Evolutionary conservation across 2,329 filamentous ascomycete species (phyloP), one percentile per base, ranked within the genome.

Genomic region (Cercospora zeae-maydis): DNA sequence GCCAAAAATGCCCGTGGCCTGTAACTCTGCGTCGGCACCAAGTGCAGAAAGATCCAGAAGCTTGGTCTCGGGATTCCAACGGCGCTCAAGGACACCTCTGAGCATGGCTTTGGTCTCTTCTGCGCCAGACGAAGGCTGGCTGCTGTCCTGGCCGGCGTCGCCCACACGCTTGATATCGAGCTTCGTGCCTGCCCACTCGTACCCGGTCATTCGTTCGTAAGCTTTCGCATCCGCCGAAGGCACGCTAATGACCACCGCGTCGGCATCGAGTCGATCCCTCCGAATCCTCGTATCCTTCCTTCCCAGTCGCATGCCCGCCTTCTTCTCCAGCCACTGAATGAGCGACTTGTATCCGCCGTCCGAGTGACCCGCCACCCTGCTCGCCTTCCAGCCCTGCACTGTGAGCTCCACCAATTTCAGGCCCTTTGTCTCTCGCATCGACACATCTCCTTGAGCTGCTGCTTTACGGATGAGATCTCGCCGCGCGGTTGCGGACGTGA

Each of bases 41-140:
- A 98, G 84, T 1, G 84, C 81, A n/a, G 91, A 92, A 9, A 99
- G 85, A 73, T 96, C 87, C 39, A 98, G 83, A 0, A 97, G 80
- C 76, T 96, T 96, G 58, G 81, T 80, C 6, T 82, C 81, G 14
- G 83, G 77, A 64, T 90, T 81, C 77, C 96, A 98, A 54, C 95
- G 88, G 59, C 85, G 83, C 59, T 83, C 83, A 13, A 99, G 82
- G 66, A 97, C 88, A 14, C 79, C 78, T 67, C 86, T 86, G 62
- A 97, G 83, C 68, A 88, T 86, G 24, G 84, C 70, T 59, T 73
- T 72, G 9, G 80, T 74, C 88, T 88, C 83, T 67, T 89, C 85
- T 55, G 84, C 78, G 2, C 86, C 61, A 3, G 64, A 66, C 2
- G 65, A 66, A 8, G 62, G 42, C 24, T 61, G 58, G 2, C 63